Evolutionary conservation across 1,284 basidiomycete genomes (phyloP), one percentile per base, ranked within the genome.

Genomic region (Puccinia hordei): DNA sequence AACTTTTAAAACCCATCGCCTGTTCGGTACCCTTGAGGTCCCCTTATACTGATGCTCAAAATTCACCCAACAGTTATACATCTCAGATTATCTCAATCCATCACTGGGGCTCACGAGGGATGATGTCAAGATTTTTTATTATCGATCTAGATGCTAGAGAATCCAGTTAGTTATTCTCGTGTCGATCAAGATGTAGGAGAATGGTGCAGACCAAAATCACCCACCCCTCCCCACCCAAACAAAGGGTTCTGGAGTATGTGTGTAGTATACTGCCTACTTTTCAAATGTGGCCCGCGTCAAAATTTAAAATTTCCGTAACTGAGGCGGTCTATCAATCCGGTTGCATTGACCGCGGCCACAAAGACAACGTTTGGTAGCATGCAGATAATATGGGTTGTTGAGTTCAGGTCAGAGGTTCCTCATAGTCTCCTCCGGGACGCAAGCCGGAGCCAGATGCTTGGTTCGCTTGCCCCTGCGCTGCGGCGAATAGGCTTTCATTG

Each of bases 331-430:
- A 30, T 30, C 24, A 33, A n/a, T n/a, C n/a, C n/a, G n/a, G 57
- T 27, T 59, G 57, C 57, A 17, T 59, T 59, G 27, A 59, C 57
- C 57, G 57, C 57, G 57, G 57, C 57, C 57, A 59, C 57, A 4
- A n/a, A n/a, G 27, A 59, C 15, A 33, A 19, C 46, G 17, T 49
- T 30, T 33, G 27, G 13, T 17, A 15, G 3, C 27, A 59, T 59
- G 57, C 57, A 59, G 57, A 33, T 12, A 9, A 27, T 17, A 17
- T 27, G 12, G 3, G 57, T n/a, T 33, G 6, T 59, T 55, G 53
- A 33, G 30, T 27, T 8, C 13, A 13, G 57, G 30, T 33, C 4
- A 30, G 33, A 59, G 27, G 57, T 59, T 59, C 12, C 24, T 41
- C 12, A 41, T 57, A 57, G 55, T 57, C n/a, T 57, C 55, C 5